Conservation (phyloP, 371 early-diverging fungal species). For the Batkoa obscura region DNA sequence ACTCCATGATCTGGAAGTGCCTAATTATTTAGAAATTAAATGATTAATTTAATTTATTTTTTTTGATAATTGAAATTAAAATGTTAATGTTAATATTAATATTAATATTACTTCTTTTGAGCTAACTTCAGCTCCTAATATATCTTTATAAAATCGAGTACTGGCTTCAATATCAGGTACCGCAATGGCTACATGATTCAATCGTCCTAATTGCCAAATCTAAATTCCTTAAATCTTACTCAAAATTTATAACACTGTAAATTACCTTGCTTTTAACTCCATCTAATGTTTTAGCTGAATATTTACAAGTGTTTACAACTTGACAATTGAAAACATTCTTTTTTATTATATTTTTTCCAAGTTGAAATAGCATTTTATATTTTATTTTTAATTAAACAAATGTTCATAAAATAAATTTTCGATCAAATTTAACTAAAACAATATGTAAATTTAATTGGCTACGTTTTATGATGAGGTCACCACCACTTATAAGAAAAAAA, state of each 20-base stretch:
- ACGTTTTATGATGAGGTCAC: no score
- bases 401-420: no score
- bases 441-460: no score
- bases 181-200: constrained; percentile 71
- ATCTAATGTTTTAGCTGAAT: no score
- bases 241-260: background rate
- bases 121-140: constrained; percentile 45
- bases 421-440: no score
- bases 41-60: background rate
- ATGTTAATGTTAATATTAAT: background rate
- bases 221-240: background rate
- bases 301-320: no score
- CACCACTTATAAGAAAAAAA: no score
- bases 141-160: constrained; percentile 36
- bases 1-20: constrained; percentile 64
- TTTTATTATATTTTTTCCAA: no score
- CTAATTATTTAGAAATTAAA: constrained; percentile 10
- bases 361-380: no score
- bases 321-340: no score
- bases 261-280: background rate
- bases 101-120: constrained; percentile 32
- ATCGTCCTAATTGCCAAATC: constrained; percentile 34
- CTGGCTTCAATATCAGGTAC: constrained; percentile 45
- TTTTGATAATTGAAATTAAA: no score
- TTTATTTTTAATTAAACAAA: no score